Base-by-base conservation (phyloP, 371 early-diverging fungal species). In the Mortierella sp. region DNA sequence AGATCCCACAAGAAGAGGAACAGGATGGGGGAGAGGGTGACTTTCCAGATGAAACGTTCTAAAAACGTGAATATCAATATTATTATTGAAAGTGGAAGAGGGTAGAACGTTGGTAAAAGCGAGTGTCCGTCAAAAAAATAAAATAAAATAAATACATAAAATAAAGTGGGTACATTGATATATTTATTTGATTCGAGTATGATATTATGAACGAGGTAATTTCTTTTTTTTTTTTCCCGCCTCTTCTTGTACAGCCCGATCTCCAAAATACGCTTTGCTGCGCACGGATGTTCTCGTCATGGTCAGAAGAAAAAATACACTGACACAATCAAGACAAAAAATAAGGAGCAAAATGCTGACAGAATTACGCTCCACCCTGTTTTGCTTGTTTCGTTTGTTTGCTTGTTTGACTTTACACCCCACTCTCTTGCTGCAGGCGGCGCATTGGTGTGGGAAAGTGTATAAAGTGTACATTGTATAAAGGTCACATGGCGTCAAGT, bases 41-140 rank as follows among this genome's bases (percentile, higher is more conserved):
- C 15, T 84, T 83, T 59, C 87, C 88, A 10, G 88, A 88, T 64
- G 89, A 88, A 68, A 89, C 88, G 19, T 89, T 89, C 65, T 89
- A 88, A 86, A 61, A 61, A 11, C n/a, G 47, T 0, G 9, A 38
- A 28, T 10, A 36, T 7, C 36, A 58, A 19, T 32, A 9, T 28
- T 28, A 28, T 28, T 28, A 28, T 32, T 32, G 36, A 28, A 58
- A 58, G 22, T 32, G 13, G 13, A 4, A 43, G 10, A 43, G 15
- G 10, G 15, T 43, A 43, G 15, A 43, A 36, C 7, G 36, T 3
- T 36, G 4, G 36, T n/a, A 50, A n/a, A 48, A n/a, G 21, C n/a
- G 50, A 50, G 50, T 50, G 7, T 43, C 15, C n/a, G 50, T 50
- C 50, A 50, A 16, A 50, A 50, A 19, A 48, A 48, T 48, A 48